phyloP scores from a whole-genome alignment of 2,329 filamentous ascomycete genomes.

The Xylariaceae sp. region DNA sequence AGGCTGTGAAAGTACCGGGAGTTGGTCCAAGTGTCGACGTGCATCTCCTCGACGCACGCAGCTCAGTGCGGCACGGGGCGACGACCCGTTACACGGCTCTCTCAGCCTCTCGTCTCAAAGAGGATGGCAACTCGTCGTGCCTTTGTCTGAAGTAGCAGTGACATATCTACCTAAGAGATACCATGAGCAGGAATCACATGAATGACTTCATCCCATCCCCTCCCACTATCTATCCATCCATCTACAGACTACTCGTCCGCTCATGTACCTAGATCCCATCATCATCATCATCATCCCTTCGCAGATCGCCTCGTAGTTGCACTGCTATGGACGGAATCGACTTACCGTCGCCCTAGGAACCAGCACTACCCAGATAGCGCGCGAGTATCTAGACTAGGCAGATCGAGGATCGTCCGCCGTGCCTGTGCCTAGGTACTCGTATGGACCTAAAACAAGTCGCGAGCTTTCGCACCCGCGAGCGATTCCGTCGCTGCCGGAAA shows the following conservation, averaged over 20 bases:
- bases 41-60: no score
- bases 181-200: background rate
- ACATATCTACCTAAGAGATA: background rate
- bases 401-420: slow-evolving; percentile 16
- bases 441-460: background rate
- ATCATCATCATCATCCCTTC: background rate
- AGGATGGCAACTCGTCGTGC: slow-evolving; percentile 11
- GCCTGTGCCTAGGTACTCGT: background rate
- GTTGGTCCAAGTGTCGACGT: no score
- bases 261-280: background rate
- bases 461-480: slow-evolving; percentile 8
- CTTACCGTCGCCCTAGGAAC: background rate
- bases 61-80: slow-evolving; percentile 6
- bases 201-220: background rate
- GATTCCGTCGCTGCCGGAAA: slow-evolving; percentile 18
- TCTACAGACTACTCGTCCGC: no score
- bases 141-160: background rate
- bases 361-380: background rate
- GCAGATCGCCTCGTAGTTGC: no score
- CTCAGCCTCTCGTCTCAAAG: slow-evolving; percentile 6
- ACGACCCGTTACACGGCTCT: slow-evolving; percentile 10
- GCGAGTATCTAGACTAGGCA: background rate
- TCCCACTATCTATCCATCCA: no score
- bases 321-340: no score
- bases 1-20: no score